Evolutionary conservation across 176 grass and related monocot genomes (phyloP).

Genomic region (Paspalum vaginatum): DNA sequence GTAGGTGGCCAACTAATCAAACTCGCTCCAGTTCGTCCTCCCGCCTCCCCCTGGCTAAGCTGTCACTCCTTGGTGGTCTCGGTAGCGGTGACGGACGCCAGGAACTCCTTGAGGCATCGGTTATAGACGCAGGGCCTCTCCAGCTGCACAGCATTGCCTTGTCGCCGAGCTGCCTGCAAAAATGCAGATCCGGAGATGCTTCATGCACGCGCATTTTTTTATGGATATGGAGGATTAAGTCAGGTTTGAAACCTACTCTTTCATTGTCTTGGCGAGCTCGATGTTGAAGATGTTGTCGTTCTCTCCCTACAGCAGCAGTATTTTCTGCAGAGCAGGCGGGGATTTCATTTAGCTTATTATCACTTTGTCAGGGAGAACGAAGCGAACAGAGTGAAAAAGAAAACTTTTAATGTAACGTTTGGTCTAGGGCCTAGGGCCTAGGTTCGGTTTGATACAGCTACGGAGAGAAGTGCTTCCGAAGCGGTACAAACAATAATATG

Average conservation of each 20-base stretch:
- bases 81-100: conserved; percentile 44
- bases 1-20: background rate
- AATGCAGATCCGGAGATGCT: background rate
- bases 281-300: conserved; percentile 89
- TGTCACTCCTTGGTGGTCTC: conserved; percentile 30
- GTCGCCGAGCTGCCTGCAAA: conserved; percentile 72
- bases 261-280: conserved; percentile 79
- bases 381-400: too few relatives aligned
- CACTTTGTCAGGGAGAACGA: conserved; percentile 3
- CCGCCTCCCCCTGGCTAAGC: background rate
- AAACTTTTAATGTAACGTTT: too few relatives aligned
- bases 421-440: too few relatives aligned
- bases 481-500: too few relatives aligned
- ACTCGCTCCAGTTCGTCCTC: background rate
- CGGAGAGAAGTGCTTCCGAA: too few relatives aligned
- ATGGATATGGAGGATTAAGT: background rate
- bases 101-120: conserved; percentile 64
- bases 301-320: conserved; percentile 82
- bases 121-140: conserved; percentile 84
- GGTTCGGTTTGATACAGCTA: too few relatives aligned
- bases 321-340: conserved; percentile 59
- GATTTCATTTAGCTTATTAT: background rate
- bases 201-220: background rate
- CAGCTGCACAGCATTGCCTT: conserved; percentile 69
- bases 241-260: conserved; percentile 51